Percentiles rank a stretch among this genome's conserved stretches.
Evolutionary conservation across 208 protist genomes (phyloP).

Genomic region (Leishmania guyanensis): DNA sequence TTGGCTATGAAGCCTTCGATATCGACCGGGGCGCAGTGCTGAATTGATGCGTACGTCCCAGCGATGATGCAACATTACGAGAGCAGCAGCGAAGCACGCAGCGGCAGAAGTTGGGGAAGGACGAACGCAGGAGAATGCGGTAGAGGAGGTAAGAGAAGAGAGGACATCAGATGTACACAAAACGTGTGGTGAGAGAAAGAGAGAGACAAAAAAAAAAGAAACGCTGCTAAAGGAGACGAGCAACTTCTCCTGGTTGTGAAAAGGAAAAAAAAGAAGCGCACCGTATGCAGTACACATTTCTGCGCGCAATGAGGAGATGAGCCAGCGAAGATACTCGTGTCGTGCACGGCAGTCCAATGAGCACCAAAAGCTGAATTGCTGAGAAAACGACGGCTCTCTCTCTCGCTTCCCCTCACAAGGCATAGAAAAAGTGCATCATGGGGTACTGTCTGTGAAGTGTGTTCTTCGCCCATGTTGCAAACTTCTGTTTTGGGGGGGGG

Average conservation of each 20-base stretch:
- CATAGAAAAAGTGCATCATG: background rate
- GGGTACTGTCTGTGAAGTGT: background rate
- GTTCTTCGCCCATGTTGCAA: background rate
- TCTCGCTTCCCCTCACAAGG: background rate
- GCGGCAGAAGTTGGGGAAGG: background rate
- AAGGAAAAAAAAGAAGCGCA: conserved; percentile 8
- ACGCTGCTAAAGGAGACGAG: conserved; percentile 14
- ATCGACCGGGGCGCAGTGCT: background rate
- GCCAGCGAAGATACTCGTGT: background rate
- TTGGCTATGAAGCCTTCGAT: background rate
- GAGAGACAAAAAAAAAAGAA: conserved; percentile 15
- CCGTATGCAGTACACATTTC: conserved; percentile 1
- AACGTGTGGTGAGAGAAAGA: background rate
- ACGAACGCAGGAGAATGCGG: background rate
- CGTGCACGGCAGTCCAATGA: background rate
- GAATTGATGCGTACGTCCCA: background rate
- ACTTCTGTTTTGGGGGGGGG: background rate
- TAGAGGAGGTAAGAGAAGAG: background rate
- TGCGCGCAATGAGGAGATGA: background rate
- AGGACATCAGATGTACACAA: background rate
- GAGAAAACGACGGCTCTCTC: background rate
- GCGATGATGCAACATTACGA: too few species aligned
- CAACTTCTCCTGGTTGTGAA: background rate
- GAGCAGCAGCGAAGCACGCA: background rate
- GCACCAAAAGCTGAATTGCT: background rate